Percentiles rank a stretch among this genome's conserved stretches.
phyloP scores from a whole-genome alignment of 2,329 filamentous ascomycete genomes.

The Coniochaeta ligniaria region DNA sequence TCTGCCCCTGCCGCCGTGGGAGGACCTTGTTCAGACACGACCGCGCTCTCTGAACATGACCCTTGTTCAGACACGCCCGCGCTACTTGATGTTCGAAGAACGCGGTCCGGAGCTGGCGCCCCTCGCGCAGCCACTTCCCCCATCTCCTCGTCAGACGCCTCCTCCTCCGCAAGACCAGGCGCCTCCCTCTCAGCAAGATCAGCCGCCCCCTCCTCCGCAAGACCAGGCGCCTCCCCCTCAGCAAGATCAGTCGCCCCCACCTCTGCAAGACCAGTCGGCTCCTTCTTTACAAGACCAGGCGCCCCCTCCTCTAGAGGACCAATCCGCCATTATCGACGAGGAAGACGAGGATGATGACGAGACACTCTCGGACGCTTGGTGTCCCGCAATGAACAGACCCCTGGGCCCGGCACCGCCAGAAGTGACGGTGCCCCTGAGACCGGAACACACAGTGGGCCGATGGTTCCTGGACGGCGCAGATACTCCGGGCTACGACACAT shows the following conservation, averaged over 20 bases:
- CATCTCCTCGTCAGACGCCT: too few relatives aligned
- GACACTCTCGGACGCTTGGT: too few relatives aligned
- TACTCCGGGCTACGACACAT: not conserved
- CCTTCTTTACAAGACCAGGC: too few relatives aligned
- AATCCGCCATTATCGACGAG: not conserved
- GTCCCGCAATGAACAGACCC: not conserved
- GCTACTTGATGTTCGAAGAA: not conserved
- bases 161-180: not conserved
- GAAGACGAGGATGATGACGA: not conserved
- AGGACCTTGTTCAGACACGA: not conserved
- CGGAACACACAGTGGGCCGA: not conserved
- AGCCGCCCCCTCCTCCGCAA: too few relatives aligned
- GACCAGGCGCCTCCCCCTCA: too few relatives aligned
- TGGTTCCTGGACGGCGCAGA: not conserved
- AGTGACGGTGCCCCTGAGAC: not conserved
- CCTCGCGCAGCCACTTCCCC: not conserved
- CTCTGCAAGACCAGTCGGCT: not conserved
- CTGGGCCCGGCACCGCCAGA: not conserved
- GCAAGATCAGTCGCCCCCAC: not conserved
- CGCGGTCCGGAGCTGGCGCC: not conserved
- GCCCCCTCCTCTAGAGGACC: not conserved
- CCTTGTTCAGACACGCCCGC: not conserved
- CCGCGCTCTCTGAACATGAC: not conserved
- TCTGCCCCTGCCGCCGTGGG: not conserved
- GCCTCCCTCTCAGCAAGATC: not conserved